Base-by-base conservation (phyloP, 2,329 filamentous ascomycete genomes). In the Xylaria digitata region DNA sequence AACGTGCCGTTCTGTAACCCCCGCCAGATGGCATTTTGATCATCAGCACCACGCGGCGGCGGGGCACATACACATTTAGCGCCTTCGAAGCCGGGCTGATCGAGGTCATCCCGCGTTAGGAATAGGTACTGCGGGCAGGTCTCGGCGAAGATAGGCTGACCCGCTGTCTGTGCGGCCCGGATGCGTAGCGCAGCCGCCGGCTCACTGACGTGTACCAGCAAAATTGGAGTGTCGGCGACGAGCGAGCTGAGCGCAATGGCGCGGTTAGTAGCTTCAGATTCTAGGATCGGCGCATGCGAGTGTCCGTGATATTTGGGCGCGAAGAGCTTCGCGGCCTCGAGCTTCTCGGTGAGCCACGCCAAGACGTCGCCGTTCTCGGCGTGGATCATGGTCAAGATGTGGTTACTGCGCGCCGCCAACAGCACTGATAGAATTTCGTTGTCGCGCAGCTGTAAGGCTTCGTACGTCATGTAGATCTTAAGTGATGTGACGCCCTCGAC, bases 121-220 rank as follows among this genome's bases (percentile, higher is more conserved):
- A 85, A 84, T 2, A 87, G 80, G 67, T 87, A 87, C 67, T 87
- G 85, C 1, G 85, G 85, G 69, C 85, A 87, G 0, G 85, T 87
- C 73, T 87, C 84, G 1, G 84, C 85, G 68, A 83, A 84, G 45
- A 87, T 76, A 2, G 85, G 84, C 43, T 84, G 77, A 0, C 83
- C 82, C 13, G 77, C 76, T 26, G 80, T 81, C 72, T 86, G 83
- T 0, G 85, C 85, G 43, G 76, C 72, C 54, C 82, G 80, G 70
- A 86, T 86, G 57, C 82, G 80, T 1, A 73, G 68, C 0, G 83
- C 80, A 0, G 84, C 83, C 1, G 77, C 77, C 0, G 83, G 83
- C 3, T 81, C 82, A 52, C 80, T 83, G 34, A 86, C 82, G 73
- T 87, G 85, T 1, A 87, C 85, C 43, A 87, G 80, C 3, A 87